Evolutionary conservation across 1,284 basidiomycete species (phyloP).

Genomic region (Fomitopsis betulina): DNA sequence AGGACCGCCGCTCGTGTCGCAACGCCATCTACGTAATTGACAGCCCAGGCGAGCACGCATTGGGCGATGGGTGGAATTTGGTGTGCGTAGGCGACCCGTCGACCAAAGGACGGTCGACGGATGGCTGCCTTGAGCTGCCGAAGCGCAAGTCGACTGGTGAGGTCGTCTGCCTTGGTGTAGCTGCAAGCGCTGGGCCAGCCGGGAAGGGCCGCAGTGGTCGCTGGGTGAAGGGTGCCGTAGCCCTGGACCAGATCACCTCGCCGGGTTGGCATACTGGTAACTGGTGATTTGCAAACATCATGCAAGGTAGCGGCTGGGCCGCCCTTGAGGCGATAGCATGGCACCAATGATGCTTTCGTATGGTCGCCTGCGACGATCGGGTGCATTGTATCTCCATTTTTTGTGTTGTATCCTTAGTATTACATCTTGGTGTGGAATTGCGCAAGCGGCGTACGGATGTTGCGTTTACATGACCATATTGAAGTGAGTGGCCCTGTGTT

Average conservation of each 20-base stretch:
- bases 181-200: conserved; percentile 15
- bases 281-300: neutral
- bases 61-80: neutral
- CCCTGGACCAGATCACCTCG: conserved; percentile 16
- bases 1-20: neutral
- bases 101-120: neutral
- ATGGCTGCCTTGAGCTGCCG: neutral
- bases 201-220: conserved; percentile 18
- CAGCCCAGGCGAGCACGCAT: conserved; percentile 4
- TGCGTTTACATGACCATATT: too few species aligned
- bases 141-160: neutral
- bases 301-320: neutral
- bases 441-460: too few species aligned
- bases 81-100: conserved; percentile 2
- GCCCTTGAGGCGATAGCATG: neutral
- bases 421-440: too few species aligned
- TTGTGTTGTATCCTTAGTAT: too few species aligned
- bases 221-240: conserved; percentile 16
- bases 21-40: conserved; percentile 5
- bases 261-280: conserved; percentile 6
- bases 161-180: conserved; percentile 15
- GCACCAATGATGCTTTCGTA: neutral
- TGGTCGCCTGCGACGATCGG: neutral
- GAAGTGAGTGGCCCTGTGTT: too few species aligned
- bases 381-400: neutral